phyloP scores from a whole-genome alignment of 1,284 basidiomycete genomes.

The Ustilago tritici region DNA sequence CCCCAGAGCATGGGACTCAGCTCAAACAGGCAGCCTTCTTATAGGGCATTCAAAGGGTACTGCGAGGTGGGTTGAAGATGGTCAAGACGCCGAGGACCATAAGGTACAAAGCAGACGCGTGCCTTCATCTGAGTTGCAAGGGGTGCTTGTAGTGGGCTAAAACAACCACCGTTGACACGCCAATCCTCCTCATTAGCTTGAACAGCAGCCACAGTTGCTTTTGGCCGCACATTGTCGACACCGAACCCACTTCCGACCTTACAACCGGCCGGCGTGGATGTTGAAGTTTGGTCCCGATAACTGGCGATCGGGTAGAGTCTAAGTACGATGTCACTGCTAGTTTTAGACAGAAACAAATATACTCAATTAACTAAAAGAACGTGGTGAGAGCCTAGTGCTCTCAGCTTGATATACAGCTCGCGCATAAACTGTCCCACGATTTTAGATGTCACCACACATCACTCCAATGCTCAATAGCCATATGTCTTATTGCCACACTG shows the following conservation, averaged over 20 bases:
- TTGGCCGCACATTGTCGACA: not conserved
- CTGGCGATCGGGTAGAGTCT: too few species aligned
- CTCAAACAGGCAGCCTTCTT: not conserved
- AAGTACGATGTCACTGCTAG: too few species aligned
- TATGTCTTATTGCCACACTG: too few species aligned
- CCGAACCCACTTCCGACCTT: not conserved
- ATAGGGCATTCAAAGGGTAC: not conserved
- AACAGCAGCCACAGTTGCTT: not conserved
- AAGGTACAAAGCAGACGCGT: not conserved
- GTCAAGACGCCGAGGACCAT: too few species aligned
- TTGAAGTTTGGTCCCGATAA: too few species aligned
- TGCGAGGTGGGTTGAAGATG: not conserved
- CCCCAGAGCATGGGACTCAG: not conserved
- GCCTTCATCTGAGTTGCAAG: not conserved
- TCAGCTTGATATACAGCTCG: too few species aligned
- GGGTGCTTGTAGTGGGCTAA: not conserved
- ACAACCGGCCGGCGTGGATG: not conserved
- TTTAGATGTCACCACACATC: too few species aligned
- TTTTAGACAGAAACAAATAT: too few species aligned
- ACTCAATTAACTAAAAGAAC: too few species aligned
- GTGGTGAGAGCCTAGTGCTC: too few species aligned
- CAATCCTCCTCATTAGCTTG: not conserved
- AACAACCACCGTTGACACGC: not conserved
- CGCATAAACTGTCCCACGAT: too few species aligned
- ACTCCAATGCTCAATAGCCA: too few species aligned